Percentiles rank a stretch among this genome's conserved stretches.
Conservation (phyloP, 1,284 basidiomycete species). For the Marasmius tenuissimus region DNA sequence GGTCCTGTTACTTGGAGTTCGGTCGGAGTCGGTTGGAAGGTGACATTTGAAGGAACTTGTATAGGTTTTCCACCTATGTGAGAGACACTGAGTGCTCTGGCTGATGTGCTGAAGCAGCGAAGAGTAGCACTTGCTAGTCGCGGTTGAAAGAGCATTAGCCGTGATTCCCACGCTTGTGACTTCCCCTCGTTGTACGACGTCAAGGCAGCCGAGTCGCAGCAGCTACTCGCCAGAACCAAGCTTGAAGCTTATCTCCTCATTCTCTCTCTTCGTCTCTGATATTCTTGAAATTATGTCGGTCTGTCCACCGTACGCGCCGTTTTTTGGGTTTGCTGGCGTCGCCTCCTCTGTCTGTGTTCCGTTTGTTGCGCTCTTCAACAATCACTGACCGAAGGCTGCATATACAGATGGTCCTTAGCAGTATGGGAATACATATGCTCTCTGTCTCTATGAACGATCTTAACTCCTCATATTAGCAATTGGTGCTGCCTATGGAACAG, state of each 20-base stretch:
- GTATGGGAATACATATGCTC: conserved; percentile 36
- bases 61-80: conserved; percentile 87
- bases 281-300: conserved; percentile 44
- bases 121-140: conserved; percentile 4
- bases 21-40: conserved; percentile 52
- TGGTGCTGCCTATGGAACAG: conserved; percentile 95
- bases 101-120: conserved; percentile 14
- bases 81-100: conserved; percentile 44
- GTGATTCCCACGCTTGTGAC: not conserved
- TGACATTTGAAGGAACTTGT: conserved; percentile 65
- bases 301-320: conserved; percentile 82
- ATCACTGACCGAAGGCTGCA: conserved; percentile 7
- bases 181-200: not conserved
- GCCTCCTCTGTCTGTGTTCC: conserved; percentile 68
- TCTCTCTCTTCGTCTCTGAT: not conserved
- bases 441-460: conserved; percentile 8
- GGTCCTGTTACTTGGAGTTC: conserved; percentile 72
- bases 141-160: conserved; percentile 10
- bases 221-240: not conserved
- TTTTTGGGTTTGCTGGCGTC: conserved; percentile 85
- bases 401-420: conserved; percentile 83
- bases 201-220: not conserved
- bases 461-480: conserved; percentile 53
- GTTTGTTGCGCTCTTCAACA: conserved; percentile 3
- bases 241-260: not conserved